Conservation (phyloP, 1,139 yeast species). For the Suhomyces chickasaworum region DNA sequence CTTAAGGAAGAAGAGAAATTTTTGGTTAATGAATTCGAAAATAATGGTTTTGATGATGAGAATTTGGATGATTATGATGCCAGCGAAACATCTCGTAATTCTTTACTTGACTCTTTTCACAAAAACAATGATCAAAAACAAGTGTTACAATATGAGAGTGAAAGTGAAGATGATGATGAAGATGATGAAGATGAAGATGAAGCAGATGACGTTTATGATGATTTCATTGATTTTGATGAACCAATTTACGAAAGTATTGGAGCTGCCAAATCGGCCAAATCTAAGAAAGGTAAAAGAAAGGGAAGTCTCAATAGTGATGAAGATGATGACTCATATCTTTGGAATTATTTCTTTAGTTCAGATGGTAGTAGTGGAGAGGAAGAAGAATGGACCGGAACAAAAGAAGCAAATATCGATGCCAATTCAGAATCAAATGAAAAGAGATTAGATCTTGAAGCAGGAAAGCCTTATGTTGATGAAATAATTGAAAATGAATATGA, state of each 20-base stretch:
- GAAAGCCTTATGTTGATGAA: slow-evolving; percentile 12
- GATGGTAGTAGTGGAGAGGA: slow-evolving; percentile 36
- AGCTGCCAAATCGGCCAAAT: slow-evolving; percentile 7
- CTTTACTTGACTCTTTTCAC: slow-evolving; percentile 30
- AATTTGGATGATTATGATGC: slow-evolving; percentile 12
- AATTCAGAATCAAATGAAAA: slow-evolving; percentile 4
- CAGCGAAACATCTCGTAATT: slow-evolving; percentile 20
- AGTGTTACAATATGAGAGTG: slow-evolving; percentile 36
- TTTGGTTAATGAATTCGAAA: slow-evolving; percentile 51
- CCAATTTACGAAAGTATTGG: slow-evolving; percentile 10
- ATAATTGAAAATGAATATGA: slow-evolving; percentile 35
- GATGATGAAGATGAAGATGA: slow-evolving; percentile 32
- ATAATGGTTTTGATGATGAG: slow-evolving; percentile 48
- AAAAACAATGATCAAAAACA: slow-evolving; percentile 25
- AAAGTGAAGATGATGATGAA: slow-evolving; percentile 29
- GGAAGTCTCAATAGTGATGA: slow-evolving; percentile 40
- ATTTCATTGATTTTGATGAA: slow-evolving; percentile 22
- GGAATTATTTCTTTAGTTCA: slow-evolving; percentile 57
- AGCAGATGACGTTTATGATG: slow-evolving; percentile 26
- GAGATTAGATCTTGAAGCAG: slow-evolving; percentile 1
- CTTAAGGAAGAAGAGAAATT: slow-evolving; percentile 50
- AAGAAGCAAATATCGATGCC: slow-evolving; percentile 7
- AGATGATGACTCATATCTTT: slow-evolving; percentile 55
- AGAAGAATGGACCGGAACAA: slow-evolving; percentile 15
- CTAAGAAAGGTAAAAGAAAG: slow-evolving; percentile 15